A percentile compares a stretch with the other conserved stretches of the same genome.
phyloP scores from a whole-genome alignment of 2,329 filamentous ascomycete species.

The Cordyceps farinosa region DNA sequence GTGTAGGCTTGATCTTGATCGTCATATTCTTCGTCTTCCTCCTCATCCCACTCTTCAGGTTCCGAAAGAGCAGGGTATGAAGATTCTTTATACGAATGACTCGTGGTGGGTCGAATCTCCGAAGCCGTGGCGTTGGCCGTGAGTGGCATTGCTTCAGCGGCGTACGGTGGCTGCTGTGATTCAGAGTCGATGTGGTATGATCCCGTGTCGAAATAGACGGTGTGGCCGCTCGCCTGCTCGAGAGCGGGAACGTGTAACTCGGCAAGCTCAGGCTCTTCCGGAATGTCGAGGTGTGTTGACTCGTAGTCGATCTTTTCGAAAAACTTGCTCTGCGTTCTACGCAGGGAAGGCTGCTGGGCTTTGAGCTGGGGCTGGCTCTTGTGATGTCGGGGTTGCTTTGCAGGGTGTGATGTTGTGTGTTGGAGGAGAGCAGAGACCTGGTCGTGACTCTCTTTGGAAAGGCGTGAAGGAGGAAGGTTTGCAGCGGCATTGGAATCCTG shows the following conservation, averaged over 20 bases:
- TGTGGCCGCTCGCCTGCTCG: conserved; percentile 24
- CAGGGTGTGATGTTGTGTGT: conserved; percentile 17
- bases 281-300: conserved; percentile 17
- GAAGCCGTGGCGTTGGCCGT: background rate
- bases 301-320: conserved; percentile 25
- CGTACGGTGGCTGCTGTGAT: conserved; percentile 19
- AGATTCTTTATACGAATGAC: conserved; percentile 11
- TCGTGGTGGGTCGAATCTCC: conserved; percentile 7
- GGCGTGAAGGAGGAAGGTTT: conserved; percentile 15
- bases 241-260: conserved; percentile 7
- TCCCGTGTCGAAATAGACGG: conserved; percentile 29
- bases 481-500: conserved; percentile 20
- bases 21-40: conserved; percentile 67
- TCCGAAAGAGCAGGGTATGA: conserved; percentile 32
- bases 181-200: conserved; percentile 26
- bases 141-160: conserved; percentile 1
- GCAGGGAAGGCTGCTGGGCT: conserved; percentile 37
- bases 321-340: conserved; percentile 44
- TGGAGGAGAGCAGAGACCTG: background rate
- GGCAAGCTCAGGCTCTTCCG: conserved; percentile 18
- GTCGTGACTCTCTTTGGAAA: background rate
- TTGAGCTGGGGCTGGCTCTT: conserved; percentile 54
- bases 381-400: conserved; percentile 44
- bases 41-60: conserved; percentile 72
- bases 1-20: conserved; percentile 65